Conservation (phyloP, 441 rosid genomes). For the Pelargonium cotyledonis region DNA sequence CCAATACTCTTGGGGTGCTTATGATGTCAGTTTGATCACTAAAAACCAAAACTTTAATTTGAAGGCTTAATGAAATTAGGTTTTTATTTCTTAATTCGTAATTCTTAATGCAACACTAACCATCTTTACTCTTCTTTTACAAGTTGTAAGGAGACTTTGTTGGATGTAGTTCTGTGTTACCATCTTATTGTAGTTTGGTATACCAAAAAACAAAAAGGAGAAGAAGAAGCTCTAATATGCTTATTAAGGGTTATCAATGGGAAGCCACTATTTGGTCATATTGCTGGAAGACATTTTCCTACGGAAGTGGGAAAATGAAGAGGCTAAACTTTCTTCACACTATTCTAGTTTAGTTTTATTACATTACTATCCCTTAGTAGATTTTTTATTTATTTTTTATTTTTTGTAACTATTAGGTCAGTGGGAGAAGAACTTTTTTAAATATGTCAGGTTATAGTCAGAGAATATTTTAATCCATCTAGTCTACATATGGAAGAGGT, state of each 20-base stretch:
- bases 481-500: not conserved
- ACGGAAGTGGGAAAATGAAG: not conserved
- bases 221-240: too few species aligned
- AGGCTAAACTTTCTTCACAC: not conserved
- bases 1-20: not conserved
- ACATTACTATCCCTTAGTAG: not conserved
- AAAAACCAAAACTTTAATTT: not conserved
- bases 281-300: not conserved
- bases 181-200: not conserved
- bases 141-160: not conserved
- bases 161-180: not conserved
- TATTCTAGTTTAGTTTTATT: not conserved
- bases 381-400: too few species aligned
- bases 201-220: not conserved
- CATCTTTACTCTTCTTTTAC: not conserved
- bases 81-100: not conserved
- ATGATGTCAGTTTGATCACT: not conserved
- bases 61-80: not conserved
- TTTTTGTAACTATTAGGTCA: not conserved
- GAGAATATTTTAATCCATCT: not conserved
- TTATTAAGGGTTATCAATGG: not conserved
- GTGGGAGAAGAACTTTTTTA: not conserved
- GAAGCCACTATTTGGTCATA: not conserved
- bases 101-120: not conserved
- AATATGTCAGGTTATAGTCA: not conserved